These are phyloP conservation scores for Ophiostoma sp. DNA, from an alignment of 2,329 filamentous ascomycete genomes.

Conservation along the genomic window DNA sequence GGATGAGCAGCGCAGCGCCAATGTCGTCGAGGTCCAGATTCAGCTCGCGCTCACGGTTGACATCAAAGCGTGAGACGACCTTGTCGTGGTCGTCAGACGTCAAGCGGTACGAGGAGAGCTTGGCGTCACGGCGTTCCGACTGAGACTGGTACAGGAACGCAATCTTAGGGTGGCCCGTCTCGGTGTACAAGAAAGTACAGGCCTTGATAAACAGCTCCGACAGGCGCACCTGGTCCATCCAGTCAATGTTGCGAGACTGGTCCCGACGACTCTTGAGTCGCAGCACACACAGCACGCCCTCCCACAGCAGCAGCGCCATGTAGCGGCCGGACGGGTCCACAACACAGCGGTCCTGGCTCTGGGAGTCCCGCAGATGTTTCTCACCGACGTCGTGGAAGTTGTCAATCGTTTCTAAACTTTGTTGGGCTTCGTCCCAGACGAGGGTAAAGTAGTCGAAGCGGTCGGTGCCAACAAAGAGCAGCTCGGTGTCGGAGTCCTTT, in stretches of 20 bases:
- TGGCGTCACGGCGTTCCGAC: conserved; percentile 53
- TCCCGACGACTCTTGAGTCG: conserved; percentile 51
- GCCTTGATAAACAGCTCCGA: conserved; percentile 62
- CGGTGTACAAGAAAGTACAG: conserved; percentile 58
- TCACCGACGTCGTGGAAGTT: conserved; percentile 56
- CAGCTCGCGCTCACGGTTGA: conserved; percentile 55
- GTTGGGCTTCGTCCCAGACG: conserved; percentile 68
- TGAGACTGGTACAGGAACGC: conserved; percentile 60
- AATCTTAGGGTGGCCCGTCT: conserved; percentile 58
- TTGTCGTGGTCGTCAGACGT: conserved; percentile 59
- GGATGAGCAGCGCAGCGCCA: conserved; percentile 62
- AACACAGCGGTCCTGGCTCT: conserved; percentile 78
- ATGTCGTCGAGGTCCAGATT: conserved; percentile 55
- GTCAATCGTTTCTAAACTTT: conserved; percentile 53
- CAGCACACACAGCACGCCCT: conserved; percentile 58
- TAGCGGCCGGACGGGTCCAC: conserved; percentile 75
- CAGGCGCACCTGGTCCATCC: conserved; percentile 57
- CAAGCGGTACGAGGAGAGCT: conserved; percentile 60
- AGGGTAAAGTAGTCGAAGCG: conserved; percentile 88
- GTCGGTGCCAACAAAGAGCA: conserved; percentile 91
- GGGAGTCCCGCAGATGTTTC: conserved; percentile 69
- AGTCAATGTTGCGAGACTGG: conserved; percentile 46
- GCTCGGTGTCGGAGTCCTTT: conserved; percentile 70
- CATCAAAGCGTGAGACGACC: conserved; percentile 56
- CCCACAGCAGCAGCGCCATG: conserved; percentile 61